These are phyloP conservation scores for Geranium brycei DNA, from an alignment of 345 rosid genomes.

Conservation along the genomic window DNA sequence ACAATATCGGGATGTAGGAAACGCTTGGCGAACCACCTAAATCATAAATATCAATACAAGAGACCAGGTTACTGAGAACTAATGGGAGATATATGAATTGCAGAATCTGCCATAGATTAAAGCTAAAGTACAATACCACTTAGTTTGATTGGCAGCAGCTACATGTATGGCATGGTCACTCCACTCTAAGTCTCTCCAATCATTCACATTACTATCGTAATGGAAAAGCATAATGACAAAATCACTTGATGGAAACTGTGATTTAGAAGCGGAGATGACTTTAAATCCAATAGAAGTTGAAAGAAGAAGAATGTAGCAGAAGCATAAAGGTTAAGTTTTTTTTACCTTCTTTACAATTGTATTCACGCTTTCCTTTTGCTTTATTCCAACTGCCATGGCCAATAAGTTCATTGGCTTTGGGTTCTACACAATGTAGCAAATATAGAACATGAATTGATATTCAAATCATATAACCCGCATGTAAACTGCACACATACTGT, in stretches of 20 bases:
- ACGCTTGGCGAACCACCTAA: conserved; percentile 89
- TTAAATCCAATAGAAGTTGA: neutral
- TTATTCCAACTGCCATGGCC: conserved; percentile 64
- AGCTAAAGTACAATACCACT: conserved; percentile 36
- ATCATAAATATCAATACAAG: neutral
- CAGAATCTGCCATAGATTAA: neutral
- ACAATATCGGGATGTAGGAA: conserved; percentile 56
- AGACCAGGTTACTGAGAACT: neutral
- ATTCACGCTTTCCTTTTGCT: conserved; percentile 56
- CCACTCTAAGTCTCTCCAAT: conserved; percentile 64
- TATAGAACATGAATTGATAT: neutral
- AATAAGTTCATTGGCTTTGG: conserved; percentile 37
- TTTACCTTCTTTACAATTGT: conserved; percentile 58
- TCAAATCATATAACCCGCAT: neutral
- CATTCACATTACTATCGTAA: conserved; percentile 59
- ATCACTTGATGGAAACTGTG: conserved; percentile 46
- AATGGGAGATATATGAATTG: neutral
- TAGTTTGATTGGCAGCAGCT: conserved; percentile 62
- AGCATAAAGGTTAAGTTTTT: neutral
- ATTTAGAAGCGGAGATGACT: conserved; percentile 4
- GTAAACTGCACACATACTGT: neutral
- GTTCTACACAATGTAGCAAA: conserved; percentile 19
- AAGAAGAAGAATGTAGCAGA: neutral
- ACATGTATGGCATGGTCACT: conserved; percentile 49
- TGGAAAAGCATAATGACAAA: conserved; percentile 71